Base-by-base conservation (phyloP, 108 stramenopile species). In the Skeletonema menzelii region DNA sequence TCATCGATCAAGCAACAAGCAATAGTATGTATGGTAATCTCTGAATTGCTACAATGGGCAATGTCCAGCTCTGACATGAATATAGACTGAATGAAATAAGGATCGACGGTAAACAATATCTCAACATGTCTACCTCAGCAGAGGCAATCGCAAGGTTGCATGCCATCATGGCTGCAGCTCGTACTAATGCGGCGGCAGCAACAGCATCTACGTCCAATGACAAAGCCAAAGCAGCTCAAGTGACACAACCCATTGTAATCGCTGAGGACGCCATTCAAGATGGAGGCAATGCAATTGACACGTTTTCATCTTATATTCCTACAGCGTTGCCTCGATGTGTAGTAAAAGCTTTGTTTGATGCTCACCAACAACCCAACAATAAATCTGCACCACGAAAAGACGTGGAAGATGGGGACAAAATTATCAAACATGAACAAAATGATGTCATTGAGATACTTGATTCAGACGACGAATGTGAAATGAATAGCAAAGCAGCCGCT, bases 211-310 rank as follows among this genome's bases (percentile, higher is more conserved):
- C 22, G 2, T 53, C 49, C 19, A 22, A 22, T 53, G 40, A 42
- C 40, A 11, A 47, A 3, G 2, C 30, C n/a, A 46, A 46, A n/a
- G n/a, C n/a, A 46, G 17, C 35, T 37, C 8, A 4, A 1, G 17
- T 46, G 46, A 17, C 49, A 53, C 49, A 53, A 8, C 49, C 49
- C 5, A n/a, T 22, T 53, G 49, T 10, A 8, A 17, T 53, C 6
- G 57, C 84, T 30, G 82, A 83, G 59, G 82, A 83, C 61, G 73
- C 72, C 12, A 46, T 44, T 14, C 22, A 71, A 20, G 67, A 76
- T n/a, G 79, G 61, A 20, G 84, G 84, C 10, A 38, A 70, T 27
- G 70, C 82, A 38, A 86, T 86, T 27, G 82, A 71, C 27, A 83
- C 79, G 19, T 83, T 80, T 71, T 56, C 55, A 40, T 64, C 62